Evolutionary conservation across 2,329 filamentous ascomycete species (phyloP), one percentile per base, ranked within the genome.

Genomic region (Pseudocercospora pini-densiflorae): DNA sequence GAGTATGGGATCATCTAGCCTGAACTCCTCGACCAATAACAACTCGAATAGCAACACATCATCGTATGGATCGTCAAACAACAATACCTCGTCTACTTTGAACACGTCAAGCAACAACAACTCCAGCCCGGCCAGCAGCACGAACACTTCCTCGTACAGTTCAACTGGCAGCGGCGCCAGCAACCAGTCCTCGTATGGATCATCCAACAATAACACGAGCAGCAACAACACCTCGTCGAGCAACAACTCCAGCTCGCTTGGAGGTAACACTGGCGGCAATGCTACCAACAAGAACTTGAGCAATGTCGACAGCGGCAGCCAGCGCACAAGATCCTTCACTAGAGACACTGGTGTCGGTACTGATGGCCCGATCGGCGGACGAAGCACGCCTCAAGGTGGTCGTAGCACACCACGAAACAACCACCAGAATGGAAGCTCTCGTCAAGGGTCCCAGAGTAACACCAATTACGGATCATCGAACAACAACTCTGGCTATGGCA

Each of bases 271-370:
- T 31, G 51, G 24, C 27, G 51, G 51, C 51, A 55, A 24, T 16
- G 51, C 24, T 33, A 19, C 24, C 14, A 55, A 55, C 51, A 55
- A 55, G 51, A 55, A 31, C 24, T 55, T 55, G 51, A 16, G 16
- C 51, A 55, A 31, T 47, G 57, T 47, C 23, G 40, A 61, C 24
- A 63, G 29, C 23, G 64, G 62, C 23, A 57, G 53, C 7, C 64
- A 66, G 14, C 47, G 64, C 7, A 63, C 64, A 1, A 63, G 60
- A 19, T 66, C 64, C 3, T 66, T 36, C 61, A 66, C 64, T 1
- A 57, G 64, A 21, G 64, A 66, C 33, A 63, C 62, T 1, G 64
- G 64, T 14, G 62, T 61, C 14, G 64, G 64, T 5, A 66, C 64
- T 23, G 61, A 66, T 29, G 64, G 62, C n/a, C 16, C 51, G 3